Percentiles rank a stretch among this genome's conserved stretches.
phyloP scores from a whole-genome alignment of 176 grass and related monocot genomes.

The Oryza glaberrima region DNA sequence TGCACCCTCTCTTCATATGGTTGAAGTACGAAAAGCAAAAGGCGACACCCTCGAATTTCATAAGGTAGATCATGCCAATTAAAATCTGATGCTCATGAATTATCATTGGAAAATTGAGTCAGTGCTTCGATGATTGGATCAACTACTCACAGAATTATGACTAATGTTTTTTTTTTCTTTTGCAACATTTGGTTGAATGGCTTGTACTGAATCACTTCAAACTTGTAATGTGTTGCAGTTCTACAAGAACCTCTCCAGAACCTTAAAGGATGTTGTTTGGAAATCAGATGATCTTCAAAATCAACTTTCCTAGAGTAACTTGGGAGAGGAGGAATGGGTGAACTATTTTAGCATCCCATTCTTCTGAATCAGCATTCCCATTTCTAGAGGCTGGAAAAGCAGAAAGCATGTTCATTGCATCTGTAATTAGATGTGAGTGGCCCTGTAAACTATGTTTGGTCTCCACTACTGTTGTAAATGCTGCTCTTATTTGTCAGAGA shows the following conservation, averaged over 20 bases:
- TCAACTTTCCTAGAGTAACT: conserved; percentile 26
- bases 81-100: conserved; percentile 2
- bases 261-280: conserved; percentile 89
- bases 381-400: conserved; percentile 12
- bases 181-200: neutral
- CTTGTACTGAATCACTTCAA: conserved; percentile 25
- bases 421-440: conserved; percentile 12
- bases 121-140: neutral
- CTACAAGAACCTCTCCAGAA: conserved; percentile 80
- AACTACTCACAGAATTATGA: neutral
- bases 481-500: conserved; percentile 26
- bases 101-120: neutral
- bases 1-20: conserved; percentile 92
- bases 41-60: conserved; percentile 97
- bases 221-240: conserved; percentile 53
- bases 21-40: conserved; percentile 90
- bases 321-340: conserved; percentile 32
- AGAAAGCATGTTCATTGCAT: neutral
- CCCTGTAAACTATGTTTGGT: neutral
- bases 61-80: conserved; percentile 59
- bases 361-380: conserved; percentile 9
- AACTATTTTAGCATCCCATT: conserved; percentile 44
- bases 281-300: conserved; percentile 67
- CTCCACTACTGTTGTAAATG: conserved; percentile 33
- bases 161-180: neutral